Conservation (phyloP, 768 basidiomycete genomes). For the Tylopilus plumbeoviolaceoides region DNA sequence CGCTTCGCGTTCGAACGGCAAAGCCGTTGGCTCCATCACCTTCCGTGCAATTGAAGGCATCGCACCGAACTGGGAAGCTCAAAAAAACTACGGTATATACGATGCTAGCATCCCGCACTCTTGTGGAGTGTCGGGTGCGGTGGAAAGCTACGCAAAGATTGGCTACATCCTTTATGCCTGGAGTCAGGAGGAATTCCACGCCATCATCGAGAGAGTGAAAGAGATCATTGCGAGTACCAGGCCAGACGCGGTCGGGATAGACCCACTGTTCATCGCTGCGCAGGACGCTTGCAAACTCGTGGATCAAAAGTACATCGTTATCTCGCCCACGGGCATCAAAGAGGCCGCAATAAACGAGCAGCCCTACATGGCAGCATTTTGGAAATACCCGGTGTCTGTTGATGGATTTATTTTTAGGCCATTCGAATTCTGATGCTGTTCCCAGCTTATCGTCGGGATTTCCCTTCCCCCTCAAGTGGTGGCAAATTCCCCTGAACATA, state of each 20-base stretch:
- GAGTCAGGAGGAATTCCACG: constrained; percentile 5
- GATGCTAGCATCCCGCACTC: not conserved
- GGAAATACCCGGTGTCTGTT: constrained; percentile 13
- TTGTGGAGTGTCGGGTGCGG: constrained; percentile 2
- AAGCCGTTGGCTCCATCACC: not conserved
- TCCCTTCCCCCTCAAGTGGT: constrained; percentile 14
- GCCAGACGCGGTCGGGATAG: not conserved
- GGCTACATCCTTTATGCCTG: not conserved
- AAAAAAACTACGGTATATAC: not conserved
- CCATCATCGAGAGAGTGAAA: not conserved
- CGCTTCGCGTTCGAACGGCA: not conserved
- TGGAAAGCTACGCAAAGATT: not conserved
- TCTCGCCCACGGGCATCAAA: not conserved
- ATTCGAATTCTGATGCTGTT: not conserved
- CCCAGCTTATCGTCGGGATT: constrained; percentile 6
- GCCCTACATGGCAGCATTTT: not conserved
- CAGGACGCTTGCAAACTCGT: constrained; percentile 4
- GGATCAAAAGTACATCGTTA: constrained; percentile 1
- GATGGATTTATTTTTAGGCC: not conserved
- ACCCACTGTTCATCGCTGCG: not conserved
- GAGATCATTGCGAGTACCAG: constrained; percentile 1
- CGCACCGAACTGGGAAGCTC: not conserved
- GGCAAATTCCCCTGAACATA: constrained; percentile 9
- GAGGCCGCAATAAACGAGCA: not conserved
- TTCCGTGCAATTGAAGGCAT: constrained; percentile 6